Conservation (phyloP, 176 grass and related monocot species). For the Thinopyrum elongatum region DNA sequence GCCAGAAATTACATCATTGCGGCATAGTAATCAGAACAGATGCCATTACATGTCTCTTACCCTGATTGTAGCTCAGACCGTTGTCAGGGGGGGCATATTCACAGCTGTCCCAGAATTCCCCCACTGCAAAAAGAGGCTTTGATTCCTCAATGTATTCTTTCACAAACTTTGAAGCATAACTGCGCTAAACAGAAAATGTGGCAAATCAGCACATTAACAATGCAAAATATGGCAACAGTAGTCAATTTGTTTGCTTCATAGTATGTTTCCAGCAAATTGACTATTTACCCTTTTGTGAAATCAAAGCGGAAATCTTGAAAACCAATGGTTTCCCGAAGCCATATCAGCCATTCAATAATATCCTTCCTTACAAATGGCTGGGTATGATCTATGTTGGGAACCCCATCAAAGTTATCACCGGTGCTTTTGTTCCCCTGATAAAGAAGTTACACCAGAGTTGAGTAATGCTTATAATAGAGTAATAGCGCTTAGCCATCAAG, state of each 20-base stretch:
- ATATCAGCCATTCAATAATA: slow-evolving; percentile 79
- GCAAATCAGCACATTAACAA: background rate
- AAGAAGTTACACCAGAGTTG: background rate
- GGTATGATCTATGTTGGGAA: slow-evolving; percentile 94
- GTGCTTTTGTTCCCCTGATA: slow-evolving; percentile 72
- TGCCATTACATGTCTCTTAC: slow-evolving; percentile 38
- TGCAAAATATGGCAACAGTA: background rate
- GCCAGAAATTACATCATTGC: background rate
- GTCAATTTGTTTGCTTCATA: background rate
- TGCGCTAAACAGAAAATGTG: slow-evolving; percentile 43
- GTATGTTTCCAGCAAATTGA: background rate
- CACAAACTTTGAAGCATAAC: slow-evolving; percentile 77
- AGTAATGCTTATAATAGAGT: background rate
- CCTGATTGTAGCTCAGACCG: slow-evolving; percentile 80
- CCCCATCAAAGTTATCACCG: slow-evolving; percentile 75
- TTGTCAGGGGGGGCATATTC: slow-evolving; percentile 55
- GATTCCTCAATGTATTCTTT: slow-evolving; percentile 92
- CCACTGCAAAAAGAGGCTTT: slow-evolving; percentile 86
- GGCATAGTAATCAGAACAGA: background rate
- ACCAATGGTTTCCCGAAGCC: slow-evolving; percentile 69
- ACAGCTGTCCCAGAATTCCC: slow-evolving; percentile 93
- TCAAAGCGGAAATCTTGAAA: slow-evolving; percentile 99
- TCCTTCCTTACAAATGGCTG: slow-evolving; percentile 94
- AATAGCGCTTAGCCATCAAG: slow-evolving; percentile 8
- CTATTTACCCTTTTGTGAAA: slow-evolving; percentile 94